phyloP scores from a whole-genome alignment of 2,329 filamentous ascomycete genomes.

The Xylaria digitata region DNA sequence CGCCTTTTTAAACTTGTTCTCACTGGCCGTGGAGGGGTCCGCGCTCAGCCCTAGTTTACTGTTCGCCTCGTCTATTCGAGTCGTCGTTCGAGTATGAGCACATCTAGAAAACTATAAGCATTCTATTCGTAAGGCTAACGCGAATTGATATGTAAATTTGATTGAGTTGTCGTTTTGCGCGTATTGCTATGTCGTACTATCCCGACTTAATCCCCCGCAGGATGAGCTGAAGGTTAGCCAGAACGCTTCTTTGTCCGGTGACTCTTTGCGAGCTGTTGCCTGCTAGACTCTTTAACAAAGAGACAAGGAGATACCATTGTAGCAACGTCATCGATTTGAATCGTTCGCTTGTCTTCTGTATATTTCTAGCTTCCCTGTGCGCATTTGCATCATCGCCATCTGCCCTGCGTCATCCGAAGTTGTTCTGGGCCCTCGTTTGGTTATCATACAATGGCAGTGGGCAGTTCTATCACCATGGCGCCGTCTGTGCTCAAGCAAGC shows the following conservation, averaged over 20 bases:
- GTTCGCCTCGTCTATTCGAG: background rate
- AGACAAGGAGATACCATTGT: background rate
- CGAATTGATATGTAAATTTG: background rate
- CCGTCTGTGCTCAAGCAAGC: slow-evolving; percentile 9
- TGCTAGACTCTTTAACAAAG: background rate
- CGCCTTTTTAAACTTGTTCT: background rate
- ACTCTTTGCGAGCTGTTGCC: background rate
- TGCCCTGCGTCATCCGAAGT: background rate
- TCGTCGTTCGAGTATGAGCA: background rate
- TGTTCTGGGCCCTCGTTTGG: background rate
- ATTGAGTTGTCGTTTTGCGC: background rate
- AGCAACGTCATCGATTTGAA: background rate
- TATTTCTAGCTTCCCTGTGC: background rate
- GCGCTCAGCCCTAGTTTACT: background rate
- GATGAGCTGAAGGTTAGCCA: background rate
- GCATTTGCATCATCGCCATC: background rate
- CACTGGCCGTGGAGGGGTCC: background rate
- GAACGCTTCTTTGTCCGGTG: slow-evolving; percentile 8
- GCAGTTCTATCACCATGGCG: background rate
- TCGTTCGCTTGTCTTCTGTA: too few relatives aligned
- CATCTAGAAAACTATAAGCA: background rate
- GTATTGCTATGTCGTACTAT: background rate
- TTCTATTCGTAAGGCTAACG: background rate
- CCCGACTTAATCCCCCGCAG: too few relatives aligned
- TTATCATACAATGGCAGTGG: background rate